Conservation (phyloP, 2,329 filamentous ascomycete genomes). For the Lachnellula occidentalis region DNA sequence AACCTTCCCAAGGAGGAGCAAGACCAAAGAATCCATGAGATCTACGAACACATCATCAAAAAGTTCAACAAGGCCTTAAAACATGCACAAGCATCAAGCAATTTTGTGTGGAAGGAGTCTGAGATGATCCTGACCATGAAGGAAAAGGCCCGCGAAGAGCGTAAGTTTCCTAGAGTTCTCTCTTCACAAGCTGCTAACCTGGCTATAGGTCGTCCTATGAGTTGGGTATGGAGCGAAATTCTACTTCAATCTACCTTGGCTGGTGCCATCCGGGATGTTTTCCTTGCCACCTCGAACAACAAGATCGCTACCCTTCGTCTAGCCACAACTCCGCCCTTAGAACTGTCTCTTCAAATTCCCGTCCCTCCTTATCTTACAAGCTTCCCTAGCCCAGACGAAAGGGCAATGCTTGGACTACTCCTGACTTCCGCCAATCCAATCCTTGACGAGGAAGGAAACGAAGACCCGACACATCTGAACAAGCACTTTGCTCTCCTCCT, state of each 20-base stretch:
- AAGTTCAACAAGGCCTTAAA: conserved; percentile 90
- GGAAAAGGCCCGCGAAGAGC: conserved; percentile 70
- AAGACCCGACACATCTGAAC: conserved; percentile 65
- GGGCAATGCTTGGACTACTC: conserved; percentile 71
- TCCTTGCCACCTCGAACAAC: conserved; percentile 73
- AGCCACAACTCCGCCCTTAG: conserved; percentile 51
- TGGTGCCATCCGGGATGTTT: conserved; percentile 75
- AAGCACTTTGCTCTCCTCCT: conserved; percentile 84
- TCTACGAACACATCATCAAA: conserved; percentile 85
- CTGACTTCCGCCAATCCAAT: conserved; percentile 81
- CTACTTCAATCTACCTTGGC: conserved; percentile 71
- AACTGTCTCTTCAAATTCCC: conserved; percentile 60
- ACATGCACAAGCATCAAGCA: conserved; percentile 82
- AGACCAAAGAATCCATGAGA: conserved; percentile 66
- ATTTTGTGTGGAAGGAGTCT: conserved; percentile 89
- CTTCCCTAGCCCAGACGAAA: conserved; percentile 62
- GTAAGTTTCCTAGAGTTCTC: conserved; percentile 28
- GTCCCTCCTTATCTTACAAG: conserved; percentile 64
- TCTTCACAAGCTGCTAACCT: conserved; percentile 5
- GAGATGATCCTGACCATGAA: conserved; percentile 77
- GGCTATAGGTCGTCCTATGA: conserved; percentile 43
- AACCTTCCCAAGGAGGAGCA: conserved; percentile 74
- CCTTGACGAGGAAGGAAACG: conserved; percentile 59
- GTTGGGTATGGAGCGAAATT: conserved; percentile 64
- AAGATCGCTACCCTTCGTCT: conserved; percentile 82